Evolutionary conservation across 139 green algal species (phyloP).

Genomic region (Chlorella sp.): DNA sequence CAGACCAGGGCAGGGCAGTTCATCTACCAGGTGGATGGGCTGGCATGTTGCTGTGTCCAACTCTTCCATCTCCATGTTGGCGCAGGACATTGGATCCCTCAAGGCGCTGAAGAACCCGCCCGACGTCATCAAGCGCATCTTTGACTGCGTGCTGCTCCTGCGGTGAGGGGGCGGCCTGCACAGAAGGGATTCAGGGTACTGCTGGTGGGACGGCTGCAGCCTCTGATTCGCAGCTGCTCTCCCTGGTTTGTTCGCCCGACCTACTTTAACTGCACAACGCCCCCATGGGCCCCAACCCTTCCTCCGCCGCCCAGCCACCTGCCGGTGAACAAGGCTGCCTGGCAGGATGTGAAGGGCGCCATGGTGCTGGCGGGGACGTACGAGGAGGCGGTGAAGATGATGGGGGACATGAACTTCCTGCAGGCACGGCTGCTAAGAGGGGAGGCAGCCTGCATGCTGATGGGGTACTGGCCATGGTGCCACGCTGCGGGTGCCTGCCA

Average conservation of each 20-base stretch:
- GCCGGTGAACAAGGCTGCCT: slow-evolving; percentile 70
- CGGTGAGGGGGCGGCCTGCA: slow-evolving; percentile 1
- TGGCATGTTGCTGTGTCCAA: too few relatives aligned
- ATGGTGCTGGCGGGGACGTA: slow-evolving; percentile 87
- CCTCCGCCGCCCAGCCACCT: slow-evolving; percentile 25
- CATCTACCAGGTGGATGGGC: too few relatives aligned
- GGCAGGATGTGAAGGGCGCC: slow-evolving; percentile 83
- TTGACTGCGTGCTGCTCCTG: slow-evolving; percentile 94
- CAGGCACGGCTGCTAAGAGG: not conserved
- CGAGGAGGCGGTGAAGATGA: slow-evolving; percentile 91
- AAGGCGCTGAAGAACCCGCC: slow-evolving; percentile 92
- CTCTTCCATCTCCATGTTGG: too few relatives aligned
- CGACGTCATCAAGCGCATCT: slow-evolving; percentile 96
- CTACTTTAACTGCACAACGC: too few relatives aligned
- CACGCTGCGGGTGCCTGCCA: too few relatives aligned
- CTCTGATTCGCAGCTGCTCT: not conserved
- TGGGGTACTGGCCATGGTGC: not conserved
- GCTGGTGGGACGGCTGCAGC: not conserved
- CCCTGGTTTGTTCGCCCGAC: too few relatives aligned
- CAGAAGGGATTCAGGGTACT: not conserved
- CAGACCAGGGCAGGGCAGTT: too few relatives aligned
- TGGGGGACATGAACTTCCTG: slow-evolving; percentile 93
- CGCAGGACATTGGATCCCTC: slow-evolving; percentile 73
- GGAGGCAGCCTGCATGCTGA: not conserved
- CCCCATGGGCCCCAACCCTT: too few relatives aligned